Evolutionary conservation across 1,139 yeast species (phyloP), one percentile per base, ranked within the genome.

Genomic region (Nadsonia commutata): DNA sequence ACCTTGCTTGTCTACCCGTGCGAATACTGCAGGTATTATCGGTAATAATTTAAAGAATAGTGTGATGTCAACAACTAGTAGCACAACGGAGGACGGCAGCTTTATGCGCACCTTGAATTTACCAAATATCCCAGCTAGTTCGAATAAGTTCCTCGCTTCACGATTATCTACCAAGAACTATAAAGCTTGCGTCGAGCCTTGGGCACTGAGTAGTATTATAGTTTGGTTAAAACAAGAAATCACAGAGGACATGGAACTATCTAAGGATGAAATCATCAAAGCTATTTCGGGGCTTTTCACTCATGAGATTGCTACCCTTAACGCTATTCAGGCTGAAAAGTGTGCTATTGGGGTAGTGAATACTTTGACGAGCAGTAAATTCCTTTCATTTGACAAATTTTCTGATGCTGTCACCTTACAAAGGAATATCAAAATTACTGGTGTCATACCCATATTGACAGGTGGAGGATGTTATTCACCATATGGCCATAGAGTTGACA

Each of bases 301-400:
- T 2, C 74, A 65, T 49, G 70, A 70, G 45, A 61, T 70, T 40
- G 68, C 76, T 5, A 72, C 72, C 39, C 59, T 76, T 20, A 74
- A 76, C 16, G 62, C 72, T 53, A 76, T 75, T 40, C 63, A 74
- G 27, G 71, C 82, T 20, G 79, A 78, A 17, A 68, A 70, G 38
- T 63, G 76, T 40, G 76, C 80, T 1, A 72, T 68, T 33, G 71
- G 68, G 39, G 71, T 76, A 2, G 56, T 80, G 20, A 60, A 62
- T 7, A 65, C 78, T 0, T 63, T 81, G 22, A 56, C 68, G 8
- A 50, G 48, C 1, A 67, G 64, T 38, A 70, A 70, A 6, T 80
- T 79, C 2, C 62, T 79, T 6, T 55, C 63, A 11, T 48, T 50
- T n/a, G 52, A 54, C 6, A 52, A 42, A 7, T 59, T 46, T 19